Evolutionary conservation across 768 basidiomycete genomes (phyloP), one percentile per base, ranked within the genome.

Genomic region (Boletus edulis): DNA sequence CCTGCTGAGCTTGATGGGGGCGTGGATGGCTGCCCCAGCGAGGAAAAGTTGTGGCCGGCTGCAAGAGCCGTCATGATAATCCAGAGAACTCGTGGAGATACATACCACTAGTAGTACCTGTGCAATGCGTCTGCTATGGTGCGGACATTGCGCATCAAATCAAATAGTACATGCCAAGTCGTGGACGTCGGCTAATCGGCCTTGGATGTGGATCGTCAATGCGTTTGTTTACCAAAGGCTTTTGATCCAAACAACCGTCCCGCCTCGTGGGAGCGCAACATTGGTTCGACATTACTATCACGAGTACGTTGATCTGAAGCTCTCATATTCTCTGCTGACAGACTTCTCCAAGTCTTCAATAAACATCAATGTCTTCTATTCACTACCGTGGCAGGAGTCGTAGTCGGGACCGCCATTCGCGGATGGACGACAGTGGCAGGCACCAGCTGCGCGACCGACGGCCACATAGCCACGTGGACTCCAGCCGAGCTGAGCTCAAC

Each of bases 11-110:
- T 46, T 48, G 53, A 55, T 37, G 54, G 41, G 41, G 40, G 52
- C 46, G 54, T 50, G 58, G 40, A 15, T 20, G 48, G 39, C 29
- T 46, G 44, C 39, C 31, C 22, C 50, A 46, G 17, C 65, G 46
- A 67, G 65, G 62, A 56, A 55, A 62, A 62, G 65, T 64, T 65
- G 62, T 58, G 64, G 62, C 31, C 59, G 64, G 62, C 59, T 65
- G 59, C 52, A 35, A 53, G 40, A 35, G 55, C 15, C n/a, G 43
- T 49, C 35, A 54, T 54, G 62, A 45, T 24, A 54, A 64, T 43
- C 58, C 40, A 31, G 34, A 52, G 44, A 51, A 52, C 62, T 60
- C 64, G 56, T 64, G 62, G 62, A 43, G 22, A 46, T 40, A 31
- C 46, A 47, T 54, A 50, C 53, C 38, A 35, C 40, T 32, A 43